These are phyloP conservation scores for Paraconiothyrium sp. DNA, from an alignment of 2,329 filamentous ascomycete genomes.

Conservation along the genomic window DNA sequence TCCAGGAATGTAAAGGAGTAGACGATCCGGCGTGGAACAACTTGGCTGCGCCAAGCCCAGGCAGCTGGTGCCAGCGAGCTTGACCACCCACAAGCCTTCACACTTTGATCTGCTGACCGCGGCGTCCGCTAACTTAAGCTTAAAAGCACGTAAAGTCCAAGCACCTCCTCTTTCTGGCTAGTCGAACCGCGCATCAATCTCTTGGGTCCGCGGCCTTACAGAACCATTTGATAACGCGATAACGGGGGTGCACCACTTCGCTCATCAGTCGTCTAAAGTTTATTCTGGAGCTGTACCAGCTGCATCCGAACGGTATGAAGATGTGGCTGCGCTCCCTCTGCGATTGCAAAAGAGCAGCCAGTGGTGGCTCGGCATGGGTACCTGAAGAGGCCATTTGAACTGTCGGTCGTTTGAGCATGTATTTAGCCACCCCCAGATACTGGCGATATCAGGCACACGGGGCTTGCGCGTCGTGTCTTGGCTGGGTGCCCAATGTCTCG, in stretches of 20 bases:
- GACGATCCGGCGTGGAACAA: conserved; percentile 17
- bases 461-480: conserved; percentile 11
- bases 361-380: background rate
- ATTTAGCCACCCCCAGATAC: conserved; percentile 20
- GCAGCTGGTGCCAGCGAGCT: conserved; percentile 11
- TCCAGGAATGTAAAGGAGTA: conserved; percentile 19
- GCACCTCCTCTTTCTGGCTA: conserved; percentile 44
- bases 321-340: background rate
- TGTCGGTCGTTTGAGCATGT: conserved; percentile 11
- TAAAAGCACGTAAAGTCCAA: conserved; percentile 41
- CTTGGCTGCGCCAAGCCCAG: conserved; percentile 16
- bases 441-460: conserved; percentile 16
- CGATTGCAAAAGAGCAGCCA: conserved; percentile 2
- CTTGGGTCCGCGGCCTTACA: conserved; percentile 30
- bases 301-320: background rate
- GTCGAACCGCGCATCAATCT: conserved; percentile 40
- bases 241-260: conserved; percentile 18
- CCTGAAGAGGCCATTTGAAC: conserved; percentile 1
- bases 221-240: conserved; percentile 40
- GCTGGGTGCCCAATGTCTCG: conserved; percentile 20
- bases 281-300: background rate
- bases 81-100: background rate
- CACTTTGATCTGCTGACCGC: conserved; percentile 31
- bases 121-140: conserved; percentile 44
- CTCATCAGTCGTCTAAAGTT: conserved; percentile 4